Base-by-base conservation (phyloP, 1,284 basidiomycete genomes). In the Malassezia equina region DNA sequence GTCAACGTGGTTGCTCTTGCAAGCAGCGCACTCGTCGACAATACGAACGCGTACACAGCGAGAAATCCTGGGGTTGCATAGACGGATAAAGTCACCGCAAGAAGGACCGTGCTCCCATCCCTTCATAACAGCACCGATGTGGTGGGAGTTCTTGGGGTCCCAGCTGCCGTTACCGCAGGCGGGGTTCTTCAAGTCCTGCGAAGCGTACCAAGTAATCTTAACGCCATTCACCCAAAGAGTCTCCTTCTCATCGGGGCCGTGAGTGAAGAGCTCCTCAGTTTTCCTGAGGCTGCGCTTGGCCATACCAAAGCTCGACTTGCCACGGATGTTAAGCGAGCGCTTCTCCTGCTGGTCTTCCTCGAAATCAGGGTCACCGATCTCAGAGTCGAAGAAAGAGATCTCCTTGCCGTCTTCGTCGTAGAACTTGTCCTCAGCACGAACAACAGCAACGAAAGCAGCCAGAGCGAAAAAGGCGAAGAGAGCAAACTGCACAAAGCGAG, bases 11-110 rank as follows among this genome's bases (percentile, higher is more conserved):
- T 61, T 47, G n/a, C 55, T 11, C 1, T 50, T 57, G 52, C 70
- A 73, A 15, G 65, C 70, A 2, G 62, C 67, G 58, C 70, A 73
- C 54, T 67, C 54, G 56, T 73, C 68, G n/a, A 73, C 62, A 21
- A 70, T 60, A 34, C 70, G 63, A 1, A 73, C 68, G 12, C 48
- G 32, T 7, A 51, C 29, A n/a, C 49, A 56, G 21, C 13, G 13
- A 12, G 19, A 12, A 9, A 21, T 39, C 31, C 65, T 47, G 40
- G 52, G 46, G 58, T 70, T 69, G 63, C 69, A 69, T 19, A 67
- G 61, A 51, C 70, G 62, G 32, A 73, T 60, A 41, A 73, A 73
- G 43, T 73, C 62, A 23, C 70, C 70, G 41, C 70, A 73, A 51
- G 63, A 47, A 3, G 67, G 65, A 6, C 67, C 65, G 27, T 52